These are phyloP conservation scores for Macroventuria anomochaeta DNA, from an alignment of 2,329 filamentous ascomycete species.

Conservation along the genomic window DNA sequence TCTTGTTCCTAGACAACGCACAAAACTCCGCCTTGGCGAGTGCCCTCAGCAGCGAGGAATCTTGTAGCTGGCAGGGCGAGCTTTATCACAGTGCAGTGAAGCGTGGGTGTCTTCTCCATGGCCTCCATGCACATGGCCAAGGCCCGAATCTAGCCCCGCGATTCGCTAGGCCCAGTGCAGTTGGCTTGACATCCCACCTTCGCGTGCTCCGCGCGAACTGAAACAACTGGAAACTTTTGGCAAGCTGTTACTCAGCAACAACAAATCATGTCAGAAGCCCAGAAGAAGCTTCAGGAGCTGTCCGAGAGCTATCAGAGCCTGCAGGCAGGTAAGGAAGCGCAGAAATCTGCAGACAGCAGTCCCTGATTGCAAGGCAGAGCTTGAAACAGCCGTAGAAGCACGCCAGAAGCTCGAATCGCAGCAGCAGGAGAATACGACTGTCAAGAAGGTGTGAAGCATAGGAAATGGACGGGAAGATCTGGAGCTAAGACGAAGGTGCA, in stretches of 20 bases:
- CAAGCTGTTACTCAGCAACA: constrained; percentile 37
- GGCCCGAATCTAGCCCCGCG: constrained; percentile 20
- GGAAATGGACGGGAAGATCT: neutral
- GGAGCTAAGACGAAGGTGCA: constrained; percentile 46
- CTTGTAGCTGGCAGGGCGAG: neutral
- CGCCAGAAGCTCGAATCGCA: constrained; percentile 94
- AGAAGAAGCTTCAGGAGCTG: constrained; percentile 79
- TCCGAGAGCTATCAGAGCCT: constrained; percentile 88
- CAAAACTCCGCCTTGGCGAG: neutral
- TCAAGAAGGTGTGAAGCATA: constrained; percentile 70
- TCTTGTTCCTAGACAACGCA: neutral
- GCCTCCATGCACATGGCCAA: constrained; percentile 14
- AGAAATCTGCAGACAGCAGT: neutral
- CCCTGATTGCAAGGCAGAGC: constrained; percentile 63
- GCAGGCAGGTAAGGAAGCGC: constrained; percentile 69
- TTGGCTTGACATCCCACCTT: constrained; percentile 31
- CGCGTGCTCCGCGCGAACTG: constrained; percentile 25
- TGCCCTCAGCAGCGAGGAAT: neutral
- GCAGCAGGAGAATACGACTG: constrained; percentile 87
- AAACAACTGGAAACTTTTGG: constrained; percentile 25
- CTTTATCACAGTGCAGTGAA: constrained; percentile 3
- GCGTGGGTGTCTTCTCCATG: constrained; percentile 5
- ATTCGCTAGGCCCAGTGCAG: constrained; percentile 34
- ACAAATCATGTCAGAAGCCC: constrained; percentile 60
- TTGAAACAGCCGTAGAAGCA: constrained; percentile 76